Evolutionary conservation across 1,284 basidiomycete species (phyloP).

Genomic region (Pholiota adiposa): DNA sequence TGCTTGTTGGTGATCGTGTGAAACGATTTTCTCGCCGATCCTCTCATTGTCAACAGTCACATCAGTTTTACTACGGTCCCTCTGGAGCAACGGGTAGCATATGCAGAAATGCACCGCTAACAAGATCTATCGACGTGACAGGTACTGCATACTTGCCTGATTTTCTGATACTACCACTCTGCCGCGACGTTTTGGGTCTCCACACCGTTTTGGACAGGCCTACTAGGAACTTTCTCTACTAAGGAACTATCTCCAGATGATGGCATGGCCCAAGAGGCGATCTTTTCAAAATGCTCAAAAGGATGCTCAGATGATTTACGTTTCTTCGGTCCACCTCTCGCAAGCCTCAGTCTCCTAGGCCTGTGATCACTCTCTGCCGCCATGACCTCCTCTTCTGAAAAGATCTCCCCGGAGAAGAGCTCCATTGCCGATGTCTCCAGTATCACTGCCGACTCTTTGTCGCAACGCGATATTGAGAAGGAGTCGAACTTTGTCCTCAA

Average conservation of each 20-base stretch:
- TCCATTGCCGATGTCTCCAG: not conserved
- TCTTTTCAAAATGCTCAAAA: constrained; percentile 3
- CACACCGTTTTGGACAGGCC: not conserved
- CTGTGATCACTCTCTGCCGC: not conserved
- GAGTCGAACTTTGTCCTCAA: constrained; percentile 2
- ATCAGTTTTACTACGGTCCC: constrained; percentile 3
- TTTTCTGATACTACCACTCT: not conserved
- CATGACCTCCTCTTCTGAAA: constrained; percentile 1
- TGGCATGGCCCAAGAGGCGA: not conserved
- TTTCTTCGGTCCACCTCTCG: constrained; percentile 1
- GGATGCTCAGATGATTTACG: not conserved
- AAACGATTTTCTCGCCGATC: not conserved
- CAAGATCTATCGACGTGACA: not conserved
- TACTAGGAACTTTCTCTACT: not conserved
- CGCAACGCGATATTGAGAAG: not conserved
- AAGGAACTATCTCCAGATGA: not conserved
- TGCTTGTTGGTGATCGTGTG: not conserved
- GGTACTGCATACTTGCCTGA: not conserved
- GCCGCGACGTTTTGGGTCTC: not conserved
- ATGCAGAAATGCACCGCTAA: constrained; percentile 2
- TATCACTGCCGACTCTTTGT: not conserved
- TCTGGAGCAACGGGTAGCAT: not conserved
- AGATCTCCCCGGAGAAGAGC: constrained; percentile 1
- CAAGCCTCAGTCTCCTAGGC: not conserved
- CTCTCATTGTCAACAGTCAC: not conserved